phyloP scores from a whole-genome alignment of 2,329 filamentous ascomycete genomes.

The Aspergillus pseudonomiae region DNA sequence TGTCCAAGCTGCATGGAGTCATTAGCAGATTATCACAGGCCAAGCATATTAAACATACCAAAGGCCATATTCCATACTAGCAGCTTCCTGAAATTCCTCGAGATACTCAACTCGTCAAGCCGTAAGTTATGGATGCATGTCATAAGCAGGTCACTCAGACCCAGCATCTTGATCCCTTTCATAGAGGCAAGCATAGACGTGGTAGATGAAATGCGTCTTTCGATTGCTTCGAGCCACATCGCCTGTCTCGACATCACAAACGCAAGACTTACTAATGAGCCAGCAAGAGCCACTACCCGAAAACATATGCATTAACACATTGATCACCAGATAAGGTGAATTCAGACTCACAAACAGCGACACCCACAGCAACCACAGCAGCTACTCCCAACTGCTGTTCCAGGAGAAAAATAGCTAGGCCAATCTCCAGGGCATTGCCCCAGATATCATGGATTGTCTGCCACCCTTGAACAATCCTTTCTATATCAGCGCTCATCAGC shows the following conservation, averaged over 20 bases:
- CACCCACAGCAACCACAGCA: conserved; percentile 48
- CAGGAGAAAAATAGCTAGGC: conserved; percentile 49
- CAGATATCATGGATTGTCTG: conserved; percentile 50
- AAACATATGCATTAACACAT: background rate
- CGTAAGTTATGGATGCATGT: conserved; percentile 44
- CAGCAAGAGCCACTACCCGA: conserved; percentile 35
- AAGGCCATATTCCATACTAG: conserved; percentile 47
- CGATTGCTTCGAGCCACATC: conserved; percentile 54
- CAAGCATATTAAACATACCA: conserved; percentile 23
- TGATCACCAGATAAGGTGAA: conserved; percentile 4
- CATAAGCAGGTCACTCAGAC: conserved; percentile 47
- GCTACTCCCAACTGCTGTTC: conserved; percentile 47
- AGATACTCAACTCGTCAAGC: conserved; percentile 45
- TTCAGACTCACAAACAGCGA: conserved; percentile 41
- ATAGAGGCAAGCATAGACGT: conserved; percentile 53
- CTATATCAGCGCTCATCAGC: conserved; percentile 52
- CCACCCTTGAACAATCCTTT: conserved; percentile 47
- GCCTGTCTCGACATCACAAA: conserved; percentile 46
- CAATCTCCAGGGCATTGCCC: conserved; percentile 49
- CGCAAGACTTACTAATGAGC: conserved; percentile 38
- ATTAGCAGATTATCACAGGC: background rate
- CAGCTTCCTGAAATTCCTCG: conserved; percentile 45
- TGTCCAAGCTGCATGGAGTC: conserved; percentile 34
- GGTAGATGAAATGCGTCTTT: conserved; percentile 53
- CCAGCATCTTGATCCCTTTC: conserved; percentile 56